Evolutionary conservation across 192 early-diverging fungal genomes (phyloP).

Genomic region (Pilaira anomala): DNA sequence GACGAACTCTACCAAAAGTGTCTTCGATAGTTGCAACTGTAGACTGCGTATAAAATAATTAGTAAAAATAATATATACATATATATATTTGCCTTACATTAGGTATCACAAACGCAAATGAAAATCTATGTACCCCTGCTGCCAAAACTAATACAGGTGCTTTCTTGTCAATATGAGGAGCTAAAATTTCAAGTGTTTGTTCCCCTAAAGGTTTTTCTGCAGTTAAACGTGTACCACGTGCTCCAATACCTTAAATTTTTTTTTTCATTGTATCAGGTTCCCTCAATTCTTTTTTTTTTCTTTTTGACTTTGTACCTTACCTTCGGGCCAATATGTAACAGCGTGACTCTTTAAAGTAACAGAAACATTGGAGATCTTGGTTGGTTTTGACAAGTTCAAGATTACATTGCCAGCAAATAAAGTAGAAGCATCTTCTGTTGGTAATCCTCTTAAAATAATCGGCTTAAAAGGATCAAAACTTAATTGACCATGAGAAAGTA

Average conservation of each 20-base stretch:
- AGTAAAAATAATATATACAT: background rate
- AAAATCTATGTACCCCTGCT: conserved; percentile 23
- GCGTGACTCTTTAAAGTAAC: conserved; percentile 16
- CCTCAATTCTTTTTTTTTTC: background rate
- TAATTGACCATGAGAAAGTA: conserved; percentile 21
- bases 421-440: conserved; percentile 20
- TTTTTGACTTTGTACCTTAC: background rate
- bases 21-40: conserved; percentile 26
- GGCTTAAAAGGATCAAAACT: conserved; percentile 29
- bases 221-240: conserved; percentile 25
- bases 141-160: background rate
- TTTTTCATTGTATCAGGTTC: background rate
- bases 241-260: conserved; percentile 26
- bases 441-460: conserved; percentile 23
- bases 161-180: conserved; percentile 6
- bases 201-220: conserved; percentile 27
- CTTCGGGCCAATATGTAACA: conserved; percentile 30
- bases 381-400: conserved; percentile 8
- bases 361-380: conserved; percentile 19
- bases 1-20: conserved; percentile 19
- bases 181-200: conserved; percentile 16
- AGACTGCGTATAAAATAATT: conserved; percentile 17
- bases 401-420: conserved; percentile 27
- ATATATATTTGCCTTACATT: conserved; percentile 17
- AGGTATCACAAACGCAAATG: conserved; percentile 27